Conservation (phyloP, 2,329 filamentous ascomycete genomes). For the Aureobasidium sp. region DNA sequence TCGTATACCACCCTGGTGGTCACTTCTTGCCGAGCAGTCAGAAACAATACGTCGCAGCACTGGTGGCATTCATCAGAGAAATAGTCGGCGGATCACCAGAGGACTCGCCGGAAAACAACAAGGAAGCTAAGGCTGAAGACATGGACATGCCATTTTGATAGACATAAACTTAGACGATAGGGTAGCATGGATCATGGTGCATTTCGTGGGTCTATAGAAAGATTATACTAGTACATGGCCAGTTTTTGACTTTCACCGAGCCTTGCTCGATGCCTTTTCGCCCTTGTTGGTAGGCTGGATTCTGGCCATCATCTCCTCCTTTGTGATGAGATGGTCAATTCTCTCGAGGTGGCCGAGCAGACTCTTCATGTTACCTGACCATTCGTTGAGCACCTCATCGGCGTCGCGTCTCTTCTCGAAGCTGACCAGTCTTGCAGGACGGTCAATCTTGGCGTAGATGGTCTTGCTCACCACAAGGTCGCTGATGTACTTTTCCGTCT, state of each 20-base stretch:
- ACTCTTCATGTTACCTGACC: constrained; percentile 97
- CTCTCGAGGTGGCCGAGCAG: constrained; percentile 75
- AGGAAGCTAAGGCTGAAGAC: constrained; percentile 54
- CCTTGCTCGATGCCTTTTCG: constrained; percentile 34
- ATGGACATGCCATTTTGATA: constrained; percentile 59
- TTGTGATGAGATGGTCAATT: constrained; percentile 96
- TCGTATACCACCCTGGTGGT: constrained; percentile 73
- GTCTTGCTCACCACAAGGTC: constrained; percentile 96
- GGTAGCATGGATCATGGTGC: constrained; percentile 7
- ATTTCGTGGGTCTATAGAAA: constrained; percentile 8
- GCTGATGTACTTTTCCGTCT: constrained; percentile 98
- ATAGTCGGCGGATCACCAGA: constrained; percentile 33
- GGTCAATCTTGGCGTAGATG: constrained; percentile 94
- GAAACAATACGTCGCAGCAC: constrained; percentile 69
- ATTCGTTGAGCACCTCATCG: constrained; percentile 95
- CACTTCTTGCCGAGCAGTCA: constrained; percentile 76
- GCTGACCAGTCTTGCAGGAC: constrained; percentile 82
- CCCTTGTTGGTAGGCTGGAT: constrained; percentile 60
- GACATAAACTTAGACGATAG: not conserved
- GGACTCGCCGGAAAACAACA: constrained; percentile 24
- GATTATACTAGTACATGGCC: constrained; percentile 9
- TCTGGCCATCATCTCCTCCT: constrained; percentile 99
- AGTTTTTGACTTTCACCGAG: constrained; percentile 18
- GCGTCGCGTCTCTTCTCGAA: constrained; percentile 93
- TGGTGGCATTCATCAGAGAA: constrained; percentile 63